Percentiles rank a stretch among this genome's conserved stretches.
Conservation (phyloP, 495 filamentous ascomycete species). For the Bryoglossum gracile region DNA sequence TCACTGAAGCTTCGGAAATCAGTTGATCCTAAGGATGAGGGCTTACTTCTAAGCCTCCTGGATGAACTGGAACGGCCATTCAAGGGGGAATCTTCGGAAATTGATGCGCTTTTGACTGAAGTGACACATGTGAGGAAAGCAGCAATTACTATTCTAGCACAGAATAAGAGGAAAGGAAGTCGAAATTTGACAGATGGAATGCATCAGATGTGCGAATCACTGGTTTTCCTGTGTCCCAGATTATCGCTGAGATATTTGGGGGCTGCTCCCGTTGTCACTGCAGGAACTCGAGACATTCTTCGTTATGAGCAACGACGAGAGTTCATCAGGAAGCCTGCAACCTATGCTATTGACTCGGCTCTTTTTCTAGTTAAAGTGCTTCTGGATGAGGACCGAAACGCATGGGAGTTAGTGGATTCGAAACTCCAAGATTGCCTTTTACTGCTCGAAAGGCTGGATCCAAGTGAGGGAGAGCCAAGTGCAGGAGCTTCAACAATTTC, state of each 20-base stretch:
- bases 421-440: constrained; percentile 47
- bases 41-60: constrained; percentile 39
- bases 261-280: constrained; percentile 35
- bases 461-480: constrained; percentile 19
- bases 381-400: constrained; percentile 30
- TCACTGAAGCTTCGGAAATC: constrained; percentile 36
- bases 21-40: constrained; percentile 29
- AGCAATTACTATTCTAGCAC: constrained; percentile 46
- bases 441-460: constrained; percentile 42
- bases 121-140: constrained; percentile 57
- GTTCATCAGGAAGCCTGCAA: constrained; percentile 36
- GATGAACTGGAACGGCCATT: constrained; percentile 49
- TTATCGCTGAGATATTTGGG: constrained; percentile 51
- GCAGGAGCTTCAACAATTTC: constrained; percentile 27
- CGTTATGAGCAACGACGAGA: constrained; percentile 50
- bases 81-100: constrained; percentile 52
- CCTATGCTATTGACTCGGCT: constrained; percentile 49
- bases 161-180: background rate
- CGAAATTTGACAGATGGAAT: constrained; percentile 9
- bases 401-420: constrained; percentile 45
- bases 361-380: constrained; percentile 41
- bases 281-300: constrained; percentile 40
- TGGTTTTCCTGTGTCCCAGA: constrained; percentile 44
- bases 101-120: constrained; percentile 64
- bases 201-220: constrained; percentile 34